Evolutionary conservation across 2,329 filamentous ascomycete species (phyloP), one percentile per base, ranked within the genome.

Genomic region (Hymenoscyphus fructigenus): DNA sequence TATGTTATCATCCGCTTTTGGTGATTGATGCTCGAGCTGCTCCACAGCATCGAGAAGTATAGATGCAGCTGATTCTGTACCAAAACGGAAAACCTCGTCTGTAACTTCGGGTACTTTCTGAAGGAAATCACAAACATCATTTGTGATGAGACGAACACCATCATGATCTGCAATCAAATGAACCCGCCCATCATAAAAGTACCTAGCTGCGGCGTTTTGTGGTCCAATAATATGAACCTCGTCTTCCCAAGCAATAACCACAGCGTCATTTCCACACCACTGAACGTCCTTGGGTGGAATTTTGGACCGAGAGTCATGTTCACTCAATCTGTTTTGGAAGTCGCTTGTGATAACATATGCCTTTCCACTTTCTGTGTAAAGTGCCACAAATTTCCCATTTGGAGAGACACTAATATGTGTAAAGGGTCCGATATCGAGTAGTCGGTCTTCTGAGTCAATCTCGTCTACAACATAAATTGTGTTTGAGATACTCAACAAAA

Each of bases 1-100:
- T 64, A 99, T 97, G 70, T 97, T 94, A 73, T 99, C 95, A 73
- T 99, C 95, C 7, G 95, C 95, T 77, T 97, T 98, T 1, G 95
- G 94, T 0, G 94, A 98, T 75, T 97, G 93, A 68, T 91, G 88
- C 72, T 98, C 94, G 3, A 99, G 83, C 72, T 97, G 90, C 62
- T 93, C 91, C 1, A 96, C 90, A 0, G 95, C 95, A 76, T 99
- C 95, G 0, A 99, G 83, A 2, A 99, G 82, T n/a, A 98, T 92
- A 0, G 94, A 94, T 3, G 94, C 92, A 2, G 95, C 88, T 0
- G 93, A 94, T 63, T 92, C 92, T 2, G 94, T 95, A 1, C 92
- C 92, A 59, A 95, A 85, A 17, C 91, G 88, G 77, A 98, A 98
- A 2, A 97, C 92, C 64, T 96, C 91, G 64, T 96, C 90, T 0